Conservation (phyloP, 2,329 filamentous ascomycete genomes). For the Diaporthe aspalathi region DNA sequence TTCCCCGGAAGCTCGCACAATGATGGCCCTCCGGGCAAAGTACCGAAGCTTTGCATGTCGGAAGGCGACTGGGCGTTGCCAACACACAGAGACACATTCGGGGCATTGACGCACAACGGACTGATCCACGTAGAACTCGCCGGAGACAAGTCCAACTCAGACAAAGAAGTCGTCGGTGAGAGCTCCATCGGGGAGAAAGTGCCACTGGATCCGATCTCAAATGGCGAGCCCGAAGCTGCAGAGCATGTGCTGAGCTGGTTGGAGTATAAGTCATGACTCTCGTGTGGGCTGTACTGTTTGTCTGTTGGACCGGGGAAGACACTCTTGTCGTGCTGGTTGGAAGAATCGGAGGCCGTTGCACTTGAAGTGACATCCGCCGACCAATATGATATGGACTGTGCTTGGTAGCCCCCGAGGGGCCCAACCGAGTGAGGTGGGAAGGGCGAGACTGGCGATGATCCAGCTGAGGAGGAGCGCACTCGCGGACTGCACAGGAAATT, state of each 20-base stretch:
- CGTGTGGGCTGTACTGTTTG: background rate
- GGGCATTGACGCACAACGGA: background rate
- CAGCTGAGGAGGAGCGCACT: background rate
- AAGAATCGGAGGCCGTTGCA: no score
- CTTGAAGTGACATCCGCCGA: background rate
- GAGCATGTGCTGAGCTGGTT: background rate
- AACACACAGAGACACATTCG: background rate
- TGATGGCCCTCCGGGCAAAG: background rate
- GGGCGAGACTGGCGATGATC: background rate
- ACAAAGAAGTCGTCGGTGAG: no score
- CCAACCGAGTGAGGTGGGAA: background rate
- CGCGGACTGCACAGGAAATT: background rate
- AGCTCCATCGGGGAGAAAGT: fast-evolving
- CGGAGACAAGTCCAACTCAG: background rate
- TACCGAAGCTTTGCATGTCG: background rate
- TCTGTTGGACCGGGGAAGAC: background rate
- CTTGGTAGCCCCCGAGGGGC: fast-evolving
- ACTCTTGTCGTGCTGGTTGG: background rate
- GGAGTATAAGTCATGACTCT: background rate
- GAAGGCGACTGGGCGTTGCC: background rate
- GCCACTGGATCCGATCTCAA: background rate
- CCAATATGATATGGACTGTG: no score
- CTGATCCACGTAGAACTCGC: no score
- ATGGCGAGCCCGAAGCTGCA: background rate
- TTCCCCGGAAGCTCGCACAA: background rate